Evolutionary conservation across 2,329 filamentous ascomycete genomes (phyloP).

Genomic region (Thelonectria rubi): DNA sequence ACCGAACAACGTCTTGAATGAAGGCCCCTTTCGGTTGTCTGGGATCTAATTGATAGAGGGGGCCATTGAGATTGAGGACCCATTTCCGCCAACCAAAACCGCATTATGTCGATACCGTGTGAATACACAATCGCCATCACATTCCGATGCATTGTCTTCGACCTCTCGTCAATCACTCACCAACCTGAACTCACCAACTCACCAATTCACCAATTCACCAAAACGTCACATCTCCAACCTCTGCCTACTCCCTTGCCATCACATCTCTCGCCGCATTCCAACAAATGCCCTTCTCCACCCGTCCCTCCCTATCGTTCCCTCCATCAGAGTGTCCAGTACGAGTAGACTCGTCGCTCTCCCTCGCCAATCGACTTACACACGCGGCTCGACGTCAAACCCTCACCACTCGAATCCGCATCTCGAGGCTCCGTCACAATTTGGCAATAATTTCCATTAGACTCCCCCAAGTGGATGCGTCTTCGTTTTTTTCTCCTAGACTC

Average conservation of each 20-base stretch:
- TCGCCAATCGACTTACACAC: neutral
- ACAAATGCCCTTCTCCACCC: neutral
- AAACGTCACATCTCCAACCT: neutral
- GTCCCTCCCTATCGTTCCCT: neutral
- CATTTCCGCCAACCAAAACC: slow-evolving; percentile 1
- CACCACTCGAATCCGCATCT: neutral
- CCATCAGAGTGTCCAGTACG: too few relatives aligned
- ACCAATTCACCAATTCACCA: neutral
- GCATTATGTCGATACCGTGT: slow-evolving; percentile 5
- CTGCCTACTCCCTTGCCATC: neutral
- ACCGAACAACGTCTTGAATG: too few relatives aligned
- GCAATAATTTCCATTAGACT: neutral
- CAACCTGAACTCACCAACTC: neutral
- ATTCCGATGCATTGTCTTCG: neutral
- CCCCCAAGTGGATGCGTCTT: neutral
- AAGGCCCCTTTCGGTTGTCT: slow-evolving; percentile 21
- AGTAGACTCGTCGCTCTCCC: too few relatives aligned
- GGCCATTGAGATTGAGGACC: slow-evolving; percentile 6
- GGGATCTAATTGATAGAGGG: slow-evolving; percentile 3
- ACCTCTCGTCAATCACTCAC: neutral
- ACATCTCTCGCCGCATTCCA: neutral
- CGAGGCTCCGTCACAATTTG: neutral
- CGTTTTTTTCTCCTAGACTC: neutral
- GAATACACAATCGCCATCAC: neutral
- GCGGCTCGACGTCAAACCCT: neutral